These are phyloP conservation scores for Lignosus rhinocerotis DNA, from an alignment of 1,284 basidiomycete species.

Conservation along the genomic window DNA sequence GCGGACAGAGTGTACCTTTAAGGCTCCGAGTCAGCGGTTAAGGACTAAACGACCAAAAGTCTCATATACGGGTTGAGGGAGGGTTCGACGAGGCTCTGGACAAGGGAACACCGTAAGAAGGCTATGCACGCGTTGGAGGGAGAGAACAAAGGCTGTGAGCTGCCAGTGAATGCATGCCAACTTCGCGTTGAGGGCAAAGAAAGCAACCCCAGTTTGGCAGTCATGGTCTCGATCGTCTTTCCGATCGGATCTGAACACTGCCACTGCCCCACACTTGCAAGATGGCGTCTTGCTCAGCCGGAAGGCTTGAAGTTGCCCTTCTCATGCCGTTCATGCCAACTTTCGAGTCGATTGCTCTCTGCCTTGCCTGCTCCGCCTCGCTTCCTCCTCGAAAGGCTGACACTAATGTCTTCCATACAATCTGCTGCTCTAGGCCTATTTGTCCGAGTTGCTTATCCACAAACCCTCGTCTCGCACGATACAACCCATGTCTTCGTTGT, in stretches of 20 bases:
- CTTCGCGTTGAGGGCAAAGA: constrained; percentile 4
- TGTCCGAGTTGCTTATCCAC: constrained; percentile 51
- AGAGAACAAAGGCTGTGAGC: constrained; percentile 10
- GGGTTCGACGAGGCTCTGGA: not conserved
- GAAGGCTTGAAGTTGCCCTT: not conserved
- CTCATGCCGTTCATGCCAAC: constrained; percentile 7
- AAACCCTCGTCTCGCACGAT: constrained; percentile 61
- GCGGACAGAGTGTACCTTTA: not conserved
- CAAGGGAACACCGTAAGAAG: not conserved
- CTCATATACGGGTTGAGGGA: too few species aligned
- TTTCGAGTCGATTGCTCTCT: constrained; percentile 42
- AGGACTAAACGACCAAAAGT: not conserved
- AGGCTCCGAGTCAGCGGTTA: not conserved
- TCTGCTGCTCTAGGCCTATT: constrained; percentile 61
- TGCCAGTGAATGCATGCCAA: constrained; percentile 13
- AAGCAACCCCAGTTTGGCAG: constrained; percentile 15
- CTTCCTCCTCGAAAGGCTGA: constrained; percentile 40
- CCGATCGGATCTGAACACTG: constrained; percentile 14
- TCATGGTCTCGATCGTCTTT: not conserved
- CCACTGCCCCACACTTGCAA: constrained; percentile 1
- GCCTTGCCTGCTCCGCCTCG: constrained; percentile 66
- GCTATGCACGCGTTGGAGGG: not conserved
- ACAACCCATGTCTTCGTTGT: constrained; percentile 66
- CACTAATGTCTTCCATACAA: constrained; percentile 43
- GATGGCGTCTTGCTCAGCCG: constrained; percentile 3